These are phyloP conservation scores for Talaromyces stipitatus DNA, from an alignment of 495 filamentous ascomycete species.

Conservation along the genomic window DNA sequence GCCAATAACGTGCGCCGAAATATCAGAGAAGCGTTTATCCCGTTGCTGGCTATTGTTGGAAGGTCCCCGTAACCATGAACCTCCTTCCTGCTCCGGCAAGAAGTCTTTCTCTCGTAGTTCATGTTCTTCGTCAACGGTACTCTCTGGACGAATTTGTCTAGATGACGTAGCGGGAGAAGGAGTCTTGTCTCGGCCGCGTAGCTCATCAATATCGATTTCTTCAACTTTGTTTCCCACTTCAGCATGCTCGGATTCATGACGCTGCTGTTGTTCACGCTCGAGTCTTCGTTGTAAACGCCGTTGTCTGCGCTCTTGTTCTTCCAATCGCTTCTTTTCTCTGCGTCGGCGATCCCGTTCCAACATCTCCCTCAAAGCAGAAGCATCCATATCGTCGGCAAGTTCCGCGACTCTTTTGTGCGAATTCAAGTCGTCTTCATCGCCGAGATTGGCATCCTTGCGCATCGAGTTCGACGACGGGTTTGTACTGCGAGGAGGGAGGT, in stretches of 20 bases:
- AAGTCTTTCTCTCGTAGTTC: slow-evolving; percentile 1
- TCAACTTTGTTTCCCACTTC: neutral
- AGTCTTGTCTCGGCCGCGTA: slow-evolving; percentile 5
- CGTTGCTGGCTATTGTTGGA: slow-evolving; percentile 19
- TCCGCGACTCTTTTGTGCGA: slow-evolving; percentile 69
- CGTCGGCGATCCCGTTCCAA: slow-evolving; percentile 79
- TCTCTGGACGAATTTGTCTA: neutral
- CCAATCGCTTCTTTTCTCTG: slow-evolving; percentile 61
- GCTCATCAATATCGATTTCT: neutral
- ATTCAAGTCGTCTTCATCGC: slow-evolving; percentile 55
- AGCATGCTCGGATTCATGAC: slow-evolving; percentile 1
- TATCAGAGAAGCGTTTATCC: slow-evolving; percentile 20
- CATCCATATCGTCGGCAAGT: slow-evolving; percentile 73
- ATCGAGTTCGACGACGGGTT: slow-evolving; percentile 28
- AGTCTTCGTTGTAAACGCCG: slow-evolving; percentile 59
- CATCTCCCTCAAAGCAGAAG: slow-evolving; percentile 69
- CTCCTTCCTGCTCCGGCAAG: slow-evolving; percentile 10
- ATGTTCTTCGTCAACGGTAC: neutral
- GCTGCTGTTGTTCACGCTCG: slow-evolving; percentile 50
- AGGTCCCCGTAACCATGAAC: slow-evolving; percentile 25
- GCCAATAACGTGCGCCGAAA: slow-evolving; percentile 27
- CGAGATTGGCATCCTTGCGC: slow-evolving; percentile 35
- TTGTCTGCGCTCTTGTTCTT: slow-evolving; percentile 63
- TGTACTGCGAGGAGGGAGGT: slow-evolving; percentile 26
- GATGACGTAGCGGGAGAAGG: slow-evolving; percentile 5